Evolutionary conservation across 108 stramenopile species (phyloP).

Genomic region (Pseudonitzschia multiseries): DNA sequence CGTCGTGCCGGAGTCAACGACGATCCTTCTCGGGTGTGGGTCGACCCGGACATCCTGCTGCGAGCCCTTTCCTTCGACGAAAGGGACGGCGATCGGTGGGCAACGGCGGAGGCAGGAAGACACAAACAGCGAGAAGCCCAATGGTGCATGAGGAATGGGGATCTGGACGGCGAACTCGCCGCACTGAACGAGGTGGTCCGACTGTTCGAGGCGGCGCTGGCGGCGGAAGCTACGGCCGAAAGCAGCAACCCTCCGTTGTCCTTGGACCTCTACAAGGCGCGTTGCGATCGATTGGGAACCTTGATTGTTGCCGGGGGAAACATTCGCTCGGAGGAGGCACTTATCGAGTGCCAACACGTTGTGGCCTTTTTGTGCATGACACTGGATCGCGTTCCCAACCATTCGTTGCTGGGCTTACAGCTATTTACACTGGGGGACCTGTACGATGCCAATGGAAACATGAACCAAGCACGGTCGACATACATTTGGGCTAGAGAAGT

Average conservation of each 20-base stretch:
- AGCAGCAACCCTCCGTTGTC: neutral
- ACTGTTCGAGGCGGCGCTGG: slow-evolving; percentile 1
- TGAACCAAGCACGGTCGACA: slow-evolving; percentile 2
- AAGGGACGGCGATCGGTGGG: too few relatives aligned
- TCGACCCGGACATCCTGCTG: slow-evolving; percentile 3
- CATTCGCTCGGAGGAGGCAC: neutral
- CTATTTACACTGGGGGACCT: slow-evolving; percentile 67
- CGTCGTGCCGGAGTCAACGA: too few relatives aligned
- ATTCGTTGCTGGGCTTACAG: slow-evolving; percentile 64
- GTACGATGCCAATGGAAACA: slow-evolving; percentile 12
- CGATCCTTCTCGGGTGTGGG: neutral
- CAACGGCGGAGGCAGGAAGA: neutral
- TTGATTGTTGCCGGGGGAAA: slow-evolving; percentile 29
- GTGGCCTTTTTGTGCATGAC: slow-evolving; percentile 48
- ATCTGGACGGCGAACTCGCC: slow-evolving; percentile 7
- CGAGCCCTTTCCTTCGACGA: neutral
- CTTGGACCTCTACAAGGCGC: slow-evolving; percentile 26
- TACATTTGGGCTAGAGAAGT: slow-evolving; percentile 22
- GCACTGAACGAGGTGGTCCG: slow-evolving; percentile 9
- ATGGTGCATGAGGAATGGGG: slow-evolving; percentile 4
- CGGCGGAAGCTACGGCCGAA: neutral
- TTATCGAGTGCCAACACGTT: slow-evolving; percentile 38
- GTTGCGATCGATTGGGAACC: slow-evolving; percentile 20
- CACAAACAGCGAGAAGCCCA: slow-evolving; percentile 15
- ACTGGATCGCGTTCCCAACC: slow-evolving; percentile 32